A percentile compares a stretch with the other conserved stretches of the same genome.
Evolutionary conservation across 1,284 basidiomycete genomes (phyloP).

Genomic region (Athelia sp.): DNA sequence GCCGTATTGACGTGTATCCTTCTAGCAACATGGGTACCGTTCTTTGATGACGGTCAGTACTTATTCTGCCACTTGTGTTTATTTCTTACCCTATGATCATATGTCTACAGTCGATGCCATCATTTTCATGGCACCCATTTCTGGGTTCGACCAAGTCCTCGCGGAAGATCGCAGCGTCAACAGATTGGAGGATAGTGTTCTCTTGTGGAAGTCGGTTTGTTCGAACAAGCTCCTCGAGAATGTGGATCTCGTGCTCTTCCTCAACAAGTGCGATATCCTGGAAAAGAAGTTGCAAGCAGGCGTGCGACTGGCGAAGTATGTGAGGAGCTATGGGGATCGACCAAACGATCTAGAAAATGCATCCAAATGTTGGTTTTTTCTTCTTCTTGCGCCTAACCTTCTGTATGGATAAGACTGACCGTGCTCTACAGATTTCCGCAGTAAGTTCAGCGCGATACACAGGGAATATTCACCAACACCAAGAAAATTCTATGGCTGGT

Average conservation of each 20-base stretch:
- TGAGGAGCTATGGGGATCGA: conserved; percentile 69
- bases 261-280: conserved; percentile 78
- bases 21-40: conserved; percentile 64
- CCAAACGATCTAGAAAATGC: conserved; percentile 67
- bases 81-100: conserved; percentile 2
- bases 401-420: background rate
- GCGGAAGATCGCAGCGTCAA: conserved; percentile 68
- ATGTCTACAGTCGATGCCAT: conserved; percentile 56
- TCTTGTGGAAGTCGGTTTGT: conserved; percentile 75
- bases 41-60: conserved; percentile 65
- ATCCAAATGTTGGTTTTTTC: conserved; percentile 51
- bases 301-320: conserved; percentile 59
- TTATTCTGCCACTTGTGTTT: conserved; percentile 1
- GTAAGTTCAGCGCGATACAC: conserved; percentile 75
- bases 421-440: conserved; percentile 50
- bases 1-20: conserved; percentile 7
- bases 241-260: conserved; percentile 71
- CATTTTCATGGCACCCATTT: conserved; percentile 78
- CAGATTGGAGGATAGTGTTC: conserved; percentile 76
- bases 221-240: conserved; percentile 67
- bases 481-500: conserved; percentile 75
- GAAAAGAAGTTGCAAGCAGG: conserved; percentile 61
- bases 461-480: conserved; percentile 71
- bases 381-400: background rate
- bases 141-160: conserved; percentile 73